Evolutionary conservation across 176 grass and related monocot species (phyloP).

Genomic region (Hordeum vulgare): DNA sequence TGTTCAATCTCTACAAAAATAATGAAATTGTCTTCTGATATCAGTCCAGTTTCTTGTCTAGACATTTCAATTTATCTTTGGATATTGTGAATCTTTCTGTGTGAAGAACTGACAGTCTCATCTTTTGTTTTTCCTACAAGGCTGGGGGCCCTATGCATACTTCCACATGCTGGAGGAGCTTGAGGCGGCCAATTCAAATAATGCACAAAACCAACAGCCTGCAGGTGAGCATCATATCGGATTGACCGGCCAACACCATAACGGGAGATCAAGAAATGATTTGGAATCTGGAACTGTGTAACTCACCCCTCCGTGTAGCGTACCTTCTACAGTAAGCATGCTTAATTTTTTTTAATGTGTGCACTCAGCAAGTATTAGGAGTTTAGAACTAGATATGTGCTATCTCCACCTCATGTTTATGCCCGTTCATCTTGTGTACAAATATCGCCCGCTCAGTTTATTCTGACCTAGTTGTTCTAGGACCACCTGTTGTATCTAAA

Average conservation of each 20-base stretch:
- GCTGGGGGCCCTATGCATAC: slow-evolving; percentile 66
- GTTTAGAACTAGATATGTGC: not conserved
- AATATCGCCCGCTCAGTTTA: not conserved
- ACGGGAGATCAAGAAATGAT: slow-evolving; percentile 21
- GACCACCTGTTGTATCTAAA: not conserved
- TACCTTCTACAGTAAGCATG: slow-evolving; percentile 20
- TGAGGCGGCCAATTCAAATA: not conserved
- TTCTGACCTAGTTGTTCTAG: not conserved
- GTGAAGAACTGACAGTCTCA: not conserved
- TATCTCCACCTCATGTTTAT: not conserved
- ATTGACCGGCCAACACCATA: slow-evolving; percentile 1
- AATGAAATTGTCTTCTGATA: not conserved
- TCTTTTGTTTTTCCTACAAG: slow-evolving; percentile 11
- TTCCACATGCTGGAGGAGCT: slow-evolving; percentile 60
- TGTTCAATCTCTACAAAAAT: not conserved
- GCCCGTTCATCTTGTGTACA: not conserved
- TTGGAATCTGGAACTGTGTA: slow-evolving; percentile 44
- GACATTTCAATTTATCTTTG: not conserved
- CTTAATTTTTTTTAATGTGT: not conserved
- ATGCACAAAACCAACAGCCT: slow-evolving; percentile 15
- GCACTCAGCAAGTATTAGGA: not conserved
- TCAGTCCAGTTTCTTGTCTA: not conserved
- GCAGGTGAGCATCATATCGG: not conserved
- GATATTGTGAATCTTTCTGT: not conserved
- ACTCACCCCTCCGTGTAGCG: not conserved